Evolutionary conservation across 768 basidiomycete genomes (phyloP), one percentile per base, ranked within the genome.

Genomic region (Lepiota subincarnata): DNA sequence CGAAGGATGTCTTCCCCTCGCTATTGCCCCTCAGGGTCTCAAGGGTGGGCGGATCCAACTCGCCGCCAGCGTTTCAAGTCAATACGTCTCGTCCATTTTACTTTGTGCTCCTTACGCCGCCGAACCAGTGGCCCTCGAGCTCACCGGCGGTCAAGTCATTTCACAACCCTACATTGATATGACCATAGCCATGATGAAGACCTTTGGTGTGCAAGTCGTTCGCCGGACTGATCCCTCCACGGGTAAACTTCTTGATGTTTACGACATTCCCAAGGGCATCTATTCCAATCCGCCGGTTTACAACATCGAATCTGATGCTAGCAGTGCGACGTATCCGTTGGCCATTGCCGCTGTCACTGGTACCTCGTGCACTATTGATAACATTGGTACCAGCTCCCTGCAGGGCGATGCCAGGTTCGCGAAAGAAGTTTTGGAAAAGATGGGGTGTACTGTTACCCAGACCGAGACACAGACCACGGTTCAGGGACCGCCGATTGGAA

Each of bases 121-220:
- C 24, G 76, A 91, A 64, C 77, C 87, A n/a, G 81, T 97, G 55
- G 86, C 84, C 2, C 84, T 98, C 48, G 89, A 97, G 70, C 81
- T 99, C 57, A 88, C 83, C 0, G 97, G 96, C 10, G 96, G 93
- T 0, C 86, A 90, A 55, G 97, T 98, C 64, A 98, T 99, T 66
- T 97, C 93, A 4, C 96, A 98, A 71, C 94, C 94, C 0, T 99
- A 98, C 73, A 98, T 99, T 68, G 95, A 99, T 72, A 98, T 98
- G 97, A 98, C 97, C 7, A 88, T 97, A 60, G 85, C 93, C 7
- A 97, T 99, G 87, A 98, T 99, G 97, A 77, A 77, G 57, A 82
- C 87, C 6, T 99, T 99, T 66, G 96, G 94, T 3, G 75, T 98
- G 56, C 60, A 75, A 7, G 95, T 93, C 45, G 70, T 71, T 14